Evolutionary conservation across 75 land plant species (phyloP), one percentile per base, ranked within the genome.

Genomic region (Pinus tabuliformis): DNA sequence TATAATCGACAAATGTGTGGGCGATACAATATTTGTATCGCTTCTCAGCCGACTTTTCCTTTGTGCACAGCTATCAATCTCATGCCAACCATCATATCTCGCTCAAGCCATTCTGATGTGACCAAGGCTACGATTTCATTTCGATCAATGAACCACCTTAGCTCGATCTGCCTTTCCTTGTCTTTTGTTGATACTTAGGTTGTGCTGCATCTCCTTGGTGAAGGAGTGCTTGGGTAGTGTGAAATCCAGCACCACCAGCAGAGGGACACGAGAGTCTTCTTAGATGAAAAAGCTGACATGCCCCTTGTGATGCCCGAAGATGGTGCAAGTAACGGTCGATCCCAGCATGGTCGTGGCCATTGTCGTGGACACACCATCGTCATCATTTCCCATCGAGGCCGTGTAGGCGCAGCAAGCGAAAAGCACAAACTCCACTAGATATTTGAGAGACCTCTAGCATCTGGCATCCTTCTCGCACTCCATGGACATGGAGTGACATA

Each of bases 261-360:
- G 89, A 0, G 78, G 28, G 52, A 65, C 60, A 57, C 76, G 42
- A 33, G 83, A 39, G 68, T 90, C 86, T 28, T 91, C 91, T 60
- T 91, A 91, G 13, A 91, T 56, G 74, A 87, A 86, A 77, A 91
- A 84, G 75, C 79, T 82, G 54, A 91, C 91, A 37, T 83, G 81
- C n/a, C 91, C 87, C 4, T 82, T 76, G 9, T 87, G 80, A 70
- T 76, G 80, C 14, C 89, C 89, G 64, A 82, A 90, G 36, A 90
- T 78, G 73, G 92, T 90, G 74, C 83, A 83, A 11, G 83, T 81
- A 59, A 81, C 75, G 0, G 57, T 75, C 26, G 76, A 37, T 37
- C 65, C 36, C 4, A 39, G 45, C 49, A 20, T 39, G 49, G 70
- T 36, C 37, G 17, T 15, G 5, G 5, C 2, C 49, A 20, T 39